Conservation (phyloP, 2,329 filamentous ascomycete genomes). For the Paramyrothecium roridum region DNA sequence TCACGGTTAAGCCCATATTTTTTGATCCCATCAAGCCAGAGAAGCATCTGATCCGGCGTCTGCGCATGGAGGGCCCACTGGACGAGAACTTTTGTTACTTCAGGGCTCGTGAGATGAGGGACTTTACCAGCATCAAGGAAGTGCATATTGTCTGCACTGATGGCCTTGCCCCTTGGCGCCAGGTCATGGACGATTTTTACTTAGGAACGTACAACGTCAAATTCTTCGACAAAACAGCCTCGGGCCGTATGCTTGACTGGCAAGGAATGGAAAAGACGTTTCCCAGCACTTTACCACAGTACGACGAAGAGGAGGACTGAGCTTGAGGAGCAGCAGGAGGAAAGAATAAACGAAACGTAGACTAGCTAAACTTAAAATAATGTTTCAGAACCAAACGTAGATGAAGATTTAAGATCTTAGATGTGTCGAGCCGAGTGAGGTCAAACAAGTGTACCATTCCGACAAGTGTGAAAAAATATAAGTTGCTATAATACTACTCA, state of each 20-base stretch:
- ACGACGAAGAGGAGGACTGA: not conserved
- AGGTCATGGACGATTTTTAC: not conserved
- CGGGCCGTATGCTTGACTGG: not conserved
- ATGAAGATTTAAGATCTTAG: too few relatives aligned
- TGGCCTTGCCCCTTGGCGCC: not conserved
- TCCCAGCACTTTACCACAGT: not conserved
- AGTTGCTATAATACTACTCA: too few relatives aligned
- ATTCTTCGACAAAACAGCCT: not conserved
- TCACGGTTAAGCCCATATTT: slow-evolving; percentile 4
- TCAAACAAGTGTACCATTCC: too few relatives aligned
- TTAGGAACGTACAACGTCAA: not conserved
- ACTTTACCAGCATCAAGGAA: not conserved
- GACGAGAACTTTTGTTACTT: not conserved
- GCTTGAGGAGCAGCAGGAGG: too few relatives aligned
- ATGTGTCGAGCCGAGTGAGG: too few relatives aligned
- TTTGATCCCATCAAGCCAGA: slow-evolving; percentile 3
- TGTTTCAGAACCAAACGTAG: too few relatives aligned
- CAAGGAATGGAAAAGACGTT: not conserved
- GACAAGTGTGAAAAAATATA: too few relatives aligned
- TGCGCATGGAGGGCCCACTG: slow-evolving; percentile 5
- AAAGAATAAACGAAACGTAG: too few relatives aligned
- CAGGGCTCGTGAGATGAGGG: not conserved
- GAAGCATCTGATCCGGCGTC: slow-evolving; percentile 8
- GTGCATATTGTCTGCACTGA: not conserved
- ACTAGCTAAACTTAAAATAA: too few relatives aligned